Base-by-base conservation (phyloP, 2,329 filamentous ascomycete species). In the Aspergillus pseudoterreus region DNA sequence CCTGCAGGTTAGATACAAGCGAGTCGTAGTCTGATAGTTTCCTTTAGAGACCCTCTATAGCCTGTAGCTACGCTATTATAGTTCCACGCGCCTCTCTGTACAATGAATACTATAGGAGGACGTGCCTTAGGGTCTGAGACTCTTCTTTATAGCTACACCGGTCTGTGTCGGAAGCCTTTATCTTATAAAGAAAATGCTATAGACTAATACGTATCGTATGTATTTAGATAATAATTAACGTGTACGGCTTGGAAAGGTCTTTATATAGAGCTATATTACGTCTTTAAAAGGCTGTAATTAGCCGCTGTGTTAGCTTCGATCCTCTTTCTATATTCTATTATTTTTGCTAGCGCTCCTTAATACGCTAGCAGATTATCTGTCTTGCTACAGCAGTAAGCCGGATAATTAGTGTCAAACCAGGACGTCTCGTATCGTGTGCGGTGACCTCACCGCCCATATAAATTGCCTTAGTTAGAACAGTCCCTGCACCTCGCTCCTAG, bases 191-290 rank as follows among this genome's bases (percentile, higher is more conserved):
- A 35, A 56, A 55, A 15, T 56, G 43, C 0, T 41, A 12, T 1
- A 59, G 33, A 0, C 35, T 43, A 6, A 59, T 57, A 2, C 50
- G 27, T n/a, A 47, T 46, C 2, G 45, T 53, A 0, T 53, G 44
- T 9, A 57, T 50, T 21, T 57, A 42, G 2, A 60, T 51, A 1
- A 54, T 2, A 4, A 58, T 51, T 0, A 47, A 39, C 2, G 15
- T 22, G 1, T 53, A 43, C 1, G 43, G 19, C 32, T 57, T 59
- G 1, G 35, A 21, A 0, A 52, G 38, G 2, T 41, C 41, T 4
- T 49, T 39, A 19, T 51, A 58, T 4, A 27, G 14, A 4, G 12
- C 43, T 21, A 24, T 17, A n/a, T 43, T 33, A 1, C 10, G 44
- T 19, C 45, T 43, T 9, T 32, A 39, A 14, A 5, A 12, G 24